Evolutionary conservation across 2,329 filamentous ascomycete species (phyloP).

Genomic region (Exophiala phaeomuriformis): DNA sequence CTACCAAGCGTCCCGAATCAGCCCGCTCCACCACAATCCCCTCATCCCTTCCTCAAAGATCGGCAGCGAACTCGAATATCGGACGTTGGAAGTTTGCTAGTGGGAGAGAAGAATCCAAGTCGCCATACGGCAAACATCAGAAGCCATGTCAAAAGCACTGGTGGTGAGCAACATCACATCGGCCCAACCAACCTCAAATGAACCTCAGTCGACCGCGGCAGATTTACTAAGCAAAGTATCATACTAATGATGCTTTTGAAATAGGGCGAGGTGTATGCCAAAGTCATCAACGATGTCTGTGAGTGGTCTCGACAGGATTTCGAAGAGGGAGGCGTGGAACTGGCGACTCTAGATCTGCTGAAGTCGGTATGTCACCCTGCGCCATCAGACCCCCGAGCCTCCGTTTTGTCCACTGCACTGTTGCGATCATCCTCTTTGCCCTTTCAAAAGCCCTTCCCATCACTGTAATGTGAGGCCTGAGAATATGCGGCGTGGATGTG

Average conservation of each 20-base stretch:
- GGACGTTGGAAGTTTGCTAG: too few relatives aligned
- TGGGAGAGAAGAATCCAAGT: too few relatives aligned
- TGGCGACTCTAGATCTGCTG: constrained; percentile 77
- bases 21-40: too few relatives aligned
- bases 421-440: not conserved
- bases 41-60: too few relatives aligned
- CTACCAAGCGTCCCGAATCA: too few relatives aligned
- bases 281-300: constrained; percentile 90
- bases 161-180: constrained; percentile 18
- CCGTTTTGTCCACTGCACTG: not conserved
- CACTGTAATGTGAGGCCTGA: not conserved
- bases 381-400: not conserved
- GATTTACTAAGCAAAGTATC: too few relatives aligned
- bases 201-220: too few relatives aligned
- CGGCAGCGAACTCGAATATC: too few relatives aligned
- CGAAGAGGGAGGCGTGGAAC: constrained; percentile 89
- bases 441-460: not conserved
- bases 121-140: not conserved
- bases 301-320: constrained; percentile 89
- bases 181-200: too few relatives aligned
- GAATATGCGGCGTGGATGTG: not conserved
- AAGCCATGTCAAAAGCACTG: constrained; percentile 23
- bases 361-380: constrained; percentile 60
- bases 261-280: constrained; percentile 72
- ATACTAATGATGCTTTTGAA: constrained; percentile 5